A percentile compares a stretch with the other conserved stretches of the same genome.
These are phyloP conservation scores for Colletotrichum euphorbiae DNA, from an alignment of 2,329 filamentous ascomycete species.

Conservation along the genomic window DNA sequence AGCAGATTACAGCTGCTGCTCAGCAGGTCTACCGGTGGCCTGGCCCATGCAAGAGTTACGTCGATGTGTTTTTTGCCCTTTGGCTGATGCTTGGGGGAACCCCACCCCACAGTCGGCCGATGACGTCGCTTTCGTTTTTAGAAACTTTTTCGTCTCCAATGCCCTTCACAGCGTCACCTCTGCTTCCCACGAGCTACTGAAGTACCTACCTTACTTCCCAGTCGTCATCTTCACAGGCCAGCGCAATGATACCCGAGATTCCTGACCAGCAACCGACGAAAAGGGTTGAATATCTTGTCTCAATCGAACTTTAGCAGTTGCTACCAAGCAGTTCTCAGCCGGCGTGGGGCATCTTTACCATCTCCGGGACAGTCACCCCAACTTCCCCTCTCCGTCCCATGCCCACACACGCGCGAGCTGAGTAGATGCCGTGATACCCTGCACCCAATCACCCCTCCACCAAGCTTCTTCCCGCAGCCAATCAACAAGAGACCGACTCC, in stretches of 20 bases:
- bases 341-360: conserved; percentile 7
- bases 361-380: conserved; percentile 32
- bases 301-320: neutral
- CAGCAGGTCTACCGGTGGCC: conserved; percentile 7
- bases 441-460: conserved; percentile 30
- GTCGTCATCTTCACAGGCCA: neutral
- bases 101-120: conserved; percentile 30
- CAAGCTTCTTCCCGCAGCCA: conserved; percentile 6
- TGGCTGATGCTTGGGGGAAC: neutral
- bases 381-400: conserved; percentile 32
- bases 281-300: conserved; percentile 1
- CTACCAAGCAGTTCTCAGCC: neutral
- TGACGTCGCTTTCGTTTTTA: conserved; percentile 30
- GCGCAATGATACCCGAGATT: conserved; percentile 2
- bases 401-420: neutral
- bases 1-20: conserved; percentile 19
- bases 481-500: conserved; percentile 16
- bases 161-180: conserved; percentile 1
- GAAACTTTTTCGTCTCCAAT: conserved; percentile 8
- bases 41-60: conserved; percentile 37
- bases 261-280: conserved; percentile 2
- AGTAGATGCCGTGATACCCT: conserved; percentile 20
- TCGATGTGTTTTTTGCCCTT: conserved; percentile 17
- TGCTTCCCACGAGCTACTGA: conserved; percentile 2
- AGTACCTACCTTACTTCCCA: neutral